These are phyloP conservation scores for Eragrostis tef DNA, from an alignment of 202 grass and related monocot genomes.

Conservation along the genomic window DNA sequence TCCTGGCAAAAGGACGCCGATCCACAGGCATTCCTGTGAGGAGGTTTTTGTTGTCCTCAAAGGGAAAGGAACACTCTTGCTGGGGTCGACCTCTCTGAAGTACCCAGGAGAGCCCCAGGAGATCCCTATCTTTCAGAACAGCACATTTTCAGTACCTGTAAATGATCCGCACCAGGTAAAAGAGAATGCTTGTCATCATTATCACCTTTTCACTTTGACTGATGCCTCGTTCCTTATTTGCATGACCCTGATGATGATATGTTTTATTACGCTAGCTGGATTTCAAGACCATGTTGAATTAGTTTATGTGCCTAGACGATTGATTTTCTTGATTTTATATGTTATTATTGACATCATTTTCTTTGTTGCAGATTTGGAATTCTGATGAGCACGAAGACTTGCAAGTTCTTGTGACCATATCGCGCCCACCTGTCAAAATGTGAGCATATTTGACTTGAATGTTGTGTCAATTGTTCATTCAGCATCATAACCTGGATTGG, in stretches of 20 bases:
- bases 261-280: neutral
- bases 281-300: constrained; percentile 5
- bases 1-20: constrained; percentile 64
- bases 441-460: constrained; percentile 53
- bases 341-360: neutral
- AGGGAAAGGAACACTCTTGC: constrained; percentile 70
- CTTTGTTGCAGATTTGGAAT: constrained; percentile 71
- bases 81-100: constrained; percentile 68
- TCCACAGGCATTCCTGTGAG: constrained; percentile 92
- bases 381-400: constrained; percentile 76
- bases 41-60: constrained; percentile 87
- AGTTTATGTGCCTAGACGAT: neutral
- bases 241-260: neutral
- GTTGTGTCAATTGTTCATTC: constrained; percentile 1
- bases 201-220: neutral
- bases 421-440: constrained; percentile 85
- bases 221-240: neutral
- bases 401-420: constrained; percentile 87
- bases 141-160: constrained; percentile 76
- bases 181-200: neutral
- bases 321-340: neutral
- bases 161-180: constrained; percentile 95
- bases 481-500: constrained; percentile 8
- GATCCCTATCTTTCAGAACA: constrained; percentile 68
- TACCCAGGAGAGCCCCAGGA: constrained; percentile 70